Evolutionary conservation across 352 stramenopile genomes (phyloP).

Genomic region (Phytophthora sp.): DNA sequence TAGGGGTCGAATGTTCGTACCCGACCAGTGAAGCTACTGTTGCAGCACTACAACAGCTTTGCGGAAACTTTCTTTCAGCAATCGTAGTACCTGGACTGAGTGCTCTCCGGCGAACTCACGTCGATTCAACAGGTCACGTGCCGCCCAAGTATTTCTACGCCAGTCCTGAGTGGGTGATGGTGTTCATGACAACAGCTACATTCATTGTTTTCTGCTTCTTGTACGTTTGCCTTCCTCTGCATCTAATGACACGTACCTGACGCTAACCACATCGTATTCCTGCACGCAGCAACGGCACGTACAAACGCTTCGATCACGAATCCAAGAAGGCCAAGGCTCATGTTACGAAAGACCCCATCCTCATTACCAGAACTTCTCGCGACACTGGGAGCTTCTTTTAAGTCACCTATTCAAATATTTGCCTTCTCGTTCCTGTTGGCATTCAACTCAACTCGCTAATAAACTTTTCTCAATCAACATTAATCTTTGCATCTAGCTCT

Average conservation of each 20-base stretch:
- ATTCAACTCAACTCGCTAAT: too few relatives aligned
- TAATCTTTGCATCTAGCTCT: too few relatives aligned
- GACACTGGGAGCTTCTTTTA: conserved; percentile 27
- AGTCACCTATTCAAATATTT: not conserved
- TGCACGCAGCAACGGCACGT: conserved; percentile 54
- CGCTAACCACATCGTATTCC: too few relatives aligned
- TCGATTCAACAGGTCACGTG: conserved; percentile 52
- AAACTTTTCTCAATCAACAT: too few relatives aligned
- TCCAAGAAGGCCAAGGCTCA: not conserved
- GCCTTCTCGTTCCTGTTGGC: too few relatives aligned
- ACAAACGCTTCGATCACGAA: conserved; percentile 60
- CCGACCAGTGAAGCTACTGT: conserved; percentile 80
- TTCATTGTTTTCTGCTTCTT: conserved; percentile 63
- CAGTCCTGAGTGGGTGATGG: conserved; percentile 63
- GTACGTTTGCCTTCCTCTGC: conserved; percentile 47
- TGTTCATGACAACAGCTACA: conserved; percentile 46
- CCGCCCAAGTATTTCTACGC: conserved; percentile 58
- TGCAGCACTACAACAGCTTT: conserved; percentile 77
- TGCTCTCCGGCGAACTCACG: conserved; percentile 45
- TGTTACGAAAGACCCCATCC: conserved; percentile 7
- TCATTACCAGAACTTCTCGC: conserved; percentile 14
- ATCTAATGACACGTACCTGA: too few relatives aligned
- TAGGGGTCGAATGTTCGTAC: conserved; percentile 76
- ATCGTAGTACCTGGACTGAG: conserved; percentile 62
- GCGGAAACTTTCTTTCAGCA: conserved; percentile 77